phyloP scores from a whole-genome alignment of 306 rosid species.

The Sindora glabra region DNA sequence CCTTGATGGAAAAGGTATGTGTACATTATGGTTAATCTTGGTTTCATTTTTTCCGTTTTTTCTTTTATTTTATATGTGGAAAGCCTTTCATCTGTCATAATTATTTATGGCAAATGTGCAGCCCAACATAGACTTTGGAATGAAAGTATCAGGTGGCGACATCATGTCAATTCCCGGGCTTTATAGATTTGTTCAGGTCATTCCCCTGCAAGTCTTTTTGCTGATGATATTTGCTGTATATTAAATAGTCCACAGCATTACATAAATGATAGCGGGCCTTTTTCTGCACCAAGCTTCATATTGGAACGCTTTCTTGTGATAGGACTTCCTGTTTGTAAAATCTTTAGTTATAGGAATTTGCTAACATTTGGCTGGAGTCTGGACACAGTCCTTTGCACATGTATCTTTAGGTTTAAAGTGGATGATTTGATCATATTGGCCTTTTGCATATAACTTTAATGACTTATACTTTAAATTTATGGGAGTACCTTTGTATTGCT shows the following conservation, averaged over 20 bases:
- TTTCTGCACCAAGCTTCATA: neutral
- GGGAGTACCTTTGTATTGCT: too few species aligned
- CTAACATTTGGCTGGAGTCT: neutral
- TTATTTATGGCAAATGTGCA: constrained; percentile 22
- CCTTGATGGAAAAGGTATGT: constrained; percentile 85
- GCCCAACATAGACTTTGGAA: constrained; percentile 90
- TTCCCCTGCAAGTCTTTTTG: constrained; percentile 24
- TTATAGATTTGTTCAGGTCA: constrained; percentile 80
- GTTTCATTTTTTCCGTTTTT: neutral
- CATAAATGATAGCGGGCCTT: neutral
- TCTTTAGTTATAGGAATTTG: constrained; percentile 1
- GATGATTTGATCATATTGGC: neutral
- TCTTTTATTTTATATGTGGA: constrained; percentile 2
- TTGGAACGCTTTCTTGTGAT: neutral
- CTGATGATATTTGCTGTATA: constrained; percentile 3
- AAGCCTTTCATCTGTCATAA: neutral
- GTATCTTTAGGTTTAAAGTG: constrained; percentile 1
- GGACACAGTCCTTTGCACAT: neutral
- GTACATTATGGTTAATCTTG: neutral
- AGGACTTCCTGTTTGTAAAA: neutral
- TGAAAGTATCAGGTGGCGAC: constrained; percentile 82
- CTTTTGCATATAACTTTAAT: neutral
- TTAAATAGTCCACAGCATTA: neutral
- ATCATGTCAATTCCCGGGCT: constrained; percentile 87
- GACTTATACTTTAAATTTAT: too few species aligned